Evolutionary conservation across 2,329 filamentous ascomycete genomes (phyloP), one percentile per base, ranked within the genome.

Genomic region (Nemania abortiva): DNA sequence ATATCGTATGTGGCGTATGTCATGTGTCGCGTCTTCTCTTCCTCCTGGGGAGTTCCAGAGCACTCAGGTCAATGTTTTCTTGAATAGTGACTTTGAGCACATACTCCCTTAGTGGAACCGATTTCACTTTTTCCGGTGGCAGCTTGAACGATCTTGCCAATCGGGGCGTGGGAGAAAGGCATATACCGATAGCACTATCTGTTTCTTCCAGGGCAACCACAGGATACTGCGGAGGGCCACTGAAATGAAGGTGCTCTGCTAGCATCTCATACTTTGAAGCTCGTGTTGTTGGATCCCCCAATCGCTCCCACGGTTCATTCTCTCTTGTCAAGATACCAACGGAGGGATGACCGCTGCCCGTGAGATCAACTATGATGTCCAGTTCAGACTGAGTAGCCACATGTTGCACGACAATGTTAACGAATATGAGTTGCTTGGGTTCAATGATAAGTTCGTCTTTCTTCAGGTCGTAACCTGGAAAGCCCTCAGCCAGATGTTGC

Each of bases 181-280:
- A 57, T 20, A 64, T 64, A 52, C 62, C 22, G 18, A 64, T 52
- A 22, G 31, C 53, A 29, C 6, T 22, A 1, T 29, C 29, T 1
- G 42, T 57, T 1, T 52, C 42, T 39, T 58, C 42, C 3, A 52
- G 31, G 2, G 53, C 53, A 18, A 42, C 15, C 29, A 50, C 18
- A 29, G 62, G 62, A 22, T 64, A 64, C 42, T 57, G 53, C 0
- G 53, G 53, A 52, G 62, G 62, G n/a, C 50, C 15, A 18, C 50
- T 64, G 29, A 22, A 3, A 31, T 64, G 62, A 20, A 64, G 45
- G 42, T 52, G 42, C 3, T 57, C 62, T 42, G 62, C 58, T 20
- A 64, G 27, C 1, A 34, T 15, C 29, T 52, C 20, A 45, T 64
- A 64, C 54, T 9, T 52, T n/a, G 18, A 29, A 57, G 62, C 27